These are phyloP conservation scores for Helianthus annuus DNA, from an alignment of 129 eudicot species.

Conservation along the genomic window DNA sequence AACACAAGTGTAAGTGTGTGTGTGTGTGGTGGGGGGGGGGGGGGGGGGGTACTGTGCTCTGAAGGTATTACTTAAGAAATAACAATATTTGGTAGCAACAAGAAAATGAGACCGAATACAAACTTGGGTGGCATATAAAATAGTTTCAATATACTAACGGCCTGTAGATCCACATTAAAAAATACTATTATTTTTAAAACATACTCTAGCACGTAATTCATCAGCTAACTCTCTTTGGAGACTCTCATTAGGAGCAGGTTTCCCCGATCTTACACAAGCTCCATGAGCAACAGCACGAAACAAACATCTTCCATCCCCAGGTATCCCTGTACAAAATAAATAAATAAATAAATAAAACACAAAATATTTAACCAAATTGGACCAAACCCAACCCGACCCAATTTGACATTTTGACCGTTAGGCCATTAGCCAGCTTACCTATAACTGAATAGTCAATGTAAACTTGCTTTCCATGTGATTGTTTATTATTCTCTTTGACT, in stretches of 20 bases:
- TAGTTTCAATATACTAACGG: background rate
- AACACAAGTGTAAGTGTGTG: no score
- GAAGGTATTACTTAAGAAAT: no score
- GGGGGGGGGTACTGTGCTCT: no score
- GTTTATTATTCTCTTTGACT: constrained; percentile 35
- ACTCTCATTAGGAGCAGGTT: constrained; percentile 84
- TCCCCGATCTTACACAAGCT: constrained; percentile 83
- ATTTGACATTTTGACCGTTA: background rate
- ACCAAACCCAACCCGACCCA: background rate
- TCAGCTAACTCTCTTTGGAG: constrained; percentile 87
- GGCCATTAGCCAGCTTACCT: constrained; percentile 49
- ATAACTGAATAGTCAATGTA: constrained; percentile 78
- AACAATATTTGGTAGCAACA: no score
- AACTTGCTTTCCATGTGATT: constrained; percentile 79
- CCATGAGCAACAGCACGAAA: constrained; percentile 98
- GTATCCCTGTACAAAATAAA: constrained; percentile 71
- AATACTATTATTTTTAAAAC: constrained; percentile 12
- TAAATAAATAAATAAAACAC: background rate
- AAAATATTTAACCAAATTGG: background rate
- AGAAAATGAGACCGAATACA: no score
- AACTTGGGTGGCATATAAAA: background rate
- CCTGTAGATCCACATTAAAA: background rate
- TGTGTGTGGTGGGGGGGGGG: no score
- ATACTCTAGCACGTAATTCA: constrained; percentile 75
- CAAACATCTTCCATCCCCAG: constrained; percentile 98